A percentile compares a stretch with the other conserved stretches of the same genome.
phyloP scores from a whole-genome alignment of 192 early-diverging fungal species.

The Mortierella claussenii region DNA sequence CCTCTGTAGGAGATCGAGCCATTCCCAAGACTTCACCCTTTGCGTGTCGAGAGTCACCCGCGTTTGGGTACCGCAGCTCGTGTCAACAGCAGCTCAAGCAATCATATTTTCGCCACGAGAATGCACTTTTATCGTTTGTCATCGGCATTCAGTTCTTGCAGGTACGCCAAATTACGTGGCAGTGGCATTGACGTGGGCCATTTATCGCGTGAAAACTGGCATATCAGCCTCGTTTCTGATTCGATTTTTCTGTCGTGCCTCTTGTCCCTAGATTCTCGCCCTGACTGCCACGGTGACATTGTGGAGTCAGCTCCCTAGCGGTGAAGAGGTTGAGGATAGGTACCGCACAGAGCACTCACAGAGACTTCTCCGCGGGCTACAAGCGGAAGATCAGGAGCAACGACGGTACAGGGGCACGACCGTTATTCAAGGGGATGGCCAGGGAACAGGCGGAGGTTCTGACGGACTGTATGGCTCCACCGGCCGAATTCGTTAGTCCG shows the following conservation, averaged over 20 bases:
- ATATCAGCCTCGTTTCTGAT: no score
- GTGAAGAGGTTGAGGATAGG: conserved; percentile 7
- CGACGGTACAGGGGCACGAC: not conserved
- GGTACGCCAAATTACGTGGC: conserved; percentile 9
- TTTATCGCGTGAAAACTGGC: no score
- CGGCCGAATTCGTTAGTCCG: no score
- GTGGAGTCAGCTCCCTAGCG: conserved; percentile 10
- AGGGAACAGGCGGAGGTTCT: not conserved
- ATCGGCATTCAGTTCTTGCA: conserved; percentile 14
- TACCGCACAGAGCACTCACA: conserved; percentile 15
- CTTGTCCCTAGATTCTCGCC: conserved; percentile 13
- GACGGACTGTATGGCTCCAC: not conserved
- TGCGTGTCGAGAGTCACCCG: conserved; percentile 21
- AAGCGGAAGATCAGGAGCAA: conserved; percentile 19
- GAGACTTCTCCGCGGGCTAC: conserved; percentile 19
- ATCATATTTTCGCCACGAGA: conserved; percentile 5
- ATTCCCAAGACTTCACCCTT: conserved; percentile 16
- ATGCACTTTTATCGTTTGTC: not conserved
- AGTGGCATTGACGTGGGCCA: no score
- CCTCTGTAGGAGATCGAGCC: conserved; percentile 19
- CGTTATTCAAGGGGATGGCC: not conserved
- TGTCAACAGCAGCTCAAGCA: conserved; percentile 24
- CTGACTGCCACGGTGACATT: conserved; percentile 2
- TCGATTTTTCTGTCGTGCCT: no score
- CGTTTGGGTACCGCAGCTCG: conserved; percentile 24